Percentiles rank a stretch among this genome's conserved stretches.
Conservation (phyloP, 768 basidiomycete genomes). For the Agrocybe praecox region DNA sequence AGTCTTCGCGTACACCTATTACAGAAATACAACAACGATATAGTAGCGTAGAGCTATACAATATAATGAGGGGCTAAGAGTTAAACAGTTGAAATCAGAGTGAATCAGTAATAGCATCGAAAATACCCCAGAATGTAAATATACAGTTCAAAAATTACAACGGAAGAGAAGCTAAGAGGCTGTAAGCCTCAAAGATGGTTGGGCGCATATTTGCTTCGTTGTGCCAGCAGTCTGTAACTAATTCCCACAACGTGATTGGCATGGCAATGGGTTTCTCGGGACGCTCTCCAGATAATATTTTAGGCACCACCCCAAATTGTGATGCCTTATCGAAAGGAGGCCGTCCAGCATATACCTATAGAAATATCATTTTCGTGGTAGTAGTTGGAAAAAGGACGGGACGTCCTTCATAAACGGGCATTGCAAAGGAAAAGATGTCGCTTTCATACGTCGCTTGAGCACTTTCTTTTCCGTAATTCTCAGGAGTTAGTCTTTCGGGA, state of each 20-base stretch:
- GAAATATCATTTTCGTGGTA: no score
- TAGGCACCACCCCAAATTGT: background rate
- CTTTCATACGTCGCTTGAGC: slow-evolving; percentile 21
- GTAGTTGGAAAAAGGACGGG: background rate
- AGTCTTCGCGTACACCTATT: no score
- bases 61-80: no score
- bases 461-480: slow-evolving; percentile 3
- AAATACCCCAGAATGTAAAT: no score
- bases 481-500: slow-evolving; percentile 18
- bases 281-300: background rate
- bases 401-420: slow-evolving; percentile 19
- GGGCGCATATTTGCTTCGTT: background rate
- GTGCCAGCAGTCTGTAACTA: background rate
- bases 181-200: background rate
- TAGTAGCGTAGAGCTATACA: no score
- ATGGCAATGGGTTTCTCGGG: background rate
- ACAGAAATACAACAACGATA: no score
- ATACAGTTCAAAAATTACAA: no score
- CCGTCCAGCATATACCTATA: no score
- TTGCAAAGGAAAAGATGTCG: slow-evolving; percentile 28
- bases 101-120: no score
- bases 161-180: no score
- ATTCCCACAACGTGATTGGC: background rate
- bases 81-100: no score
- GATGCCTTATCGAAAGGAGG: no score